These are phyloP conservation scores for Mycena crocata DNA, from an alignment of 768 basidiomycete genomes.

Conservation along the genomic window DNA sequence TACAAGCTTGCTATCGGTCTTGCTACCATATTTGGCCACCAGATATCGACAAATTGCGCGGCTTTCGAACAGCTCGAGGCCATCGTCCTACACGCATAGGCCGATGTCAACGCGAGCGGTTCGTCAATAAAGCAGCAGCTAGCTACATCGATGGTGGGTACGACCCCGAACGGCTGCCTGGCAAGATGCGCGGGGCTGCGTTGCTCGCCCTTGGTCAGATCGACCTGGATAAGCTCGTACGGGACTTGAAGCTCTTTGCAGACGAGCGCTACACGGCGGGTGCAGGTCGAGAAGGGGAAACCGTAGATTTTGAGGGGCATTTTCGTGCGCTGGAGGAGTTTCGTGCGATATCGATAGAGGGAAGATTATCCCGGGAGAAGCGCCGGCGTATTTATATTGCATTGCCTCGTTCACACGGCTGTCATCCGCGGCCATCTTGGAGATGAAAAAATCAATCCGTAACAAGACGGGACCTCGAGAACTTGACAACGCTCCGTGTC, in stretches of 20 bases:
- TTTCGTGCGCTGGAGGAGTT: too few species aligned
- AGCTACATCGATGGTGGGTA: slow-evolving; percentile 48
- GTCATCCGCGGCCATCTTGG: too few species aligned
- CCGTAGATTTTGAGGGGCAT: slow-evolving; percentile 48
- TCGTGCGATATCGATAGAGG: too few species aligned
- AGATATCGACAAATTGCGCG: slow-evolving; percentile 58
- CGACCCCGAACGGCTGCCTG: slow-evolving; percentile 60
- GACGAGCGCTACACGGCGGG: slow-evolving; percentile 52
- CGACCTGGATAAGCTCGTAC: slow-evolving; percentile 50
- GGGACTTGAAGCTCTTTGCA: slow-evolving; percentile 53
- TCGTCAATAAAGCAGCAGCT: too few species aligned
- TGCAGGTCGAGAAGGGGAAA: slow-evolving; percentile 46
- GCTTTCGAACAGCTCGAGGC: slow-evolving; percentile 55
- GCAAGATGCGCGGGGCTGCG: slow-evolving; percentile 39
- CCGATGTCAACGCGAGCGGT: too few species aligned
- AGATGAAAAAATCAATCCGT: too few species aligned
- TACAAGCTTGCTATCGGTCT: slow-evolving; percentile 48
- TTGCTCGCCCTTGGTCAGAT: slow-evolving; percentile 43
- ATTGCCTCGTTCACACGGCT: too few species aligned
- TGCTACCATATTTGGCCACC: slow-evolving; percentile 52
- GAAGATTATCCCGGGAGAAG: too few species aligned
- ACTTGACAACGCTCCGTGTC: too few species aligned
- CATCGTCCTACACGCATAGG: slow-evolving; percentile 46
- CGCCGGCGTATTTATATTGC: too few species aligned
- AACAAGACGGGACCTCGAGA: too few species aligned